Evolutionary conservation across 768 basidiomycete genomes (phyloP).

Genomic region (Xanthoconium stramineum): DNA sequence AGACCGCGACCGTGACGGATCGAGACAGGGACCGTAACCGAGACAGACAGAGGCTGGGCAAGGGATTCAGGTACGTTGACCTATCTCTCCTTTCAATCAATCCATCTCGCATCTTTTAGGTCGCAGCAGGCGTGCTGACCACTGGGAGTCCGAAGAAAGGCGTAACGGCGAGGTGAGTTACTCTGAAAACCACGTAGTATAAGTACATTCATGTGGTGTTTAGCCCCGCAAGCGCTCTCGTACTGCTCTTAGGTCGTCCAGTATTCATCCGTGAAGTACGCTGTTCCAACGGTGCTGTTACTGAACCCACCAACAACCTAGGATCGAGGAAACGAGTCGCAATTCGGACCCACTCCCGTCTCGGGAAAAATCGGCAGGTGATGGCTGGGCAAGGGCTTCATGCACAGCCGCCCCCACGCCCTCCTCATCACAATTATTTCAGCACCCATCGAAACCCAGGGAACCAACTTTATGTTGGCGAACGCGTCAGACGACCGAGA

Average conservation of each 20-base stretch:
- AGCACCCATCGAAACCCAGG: slow-evolving; percentile 60
- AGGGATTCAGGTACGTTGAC: slow-evolving; percentile 54
- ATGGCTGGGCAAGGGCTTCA: slow-evolving; percentile 89
- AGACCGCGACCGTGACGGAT: slow-evolving; percentile 38
- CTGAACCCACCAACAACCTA: slow-evolving; percentile 28
- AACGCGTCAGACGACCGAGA: slow-evolving; percentile 99
- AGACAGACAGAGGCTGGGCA: slow-evolving; percentile 34
- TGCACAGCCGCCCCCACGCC: slow-evolving; percentile 78
- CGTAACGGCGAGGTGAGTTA: slow-evolving; percentile 66
- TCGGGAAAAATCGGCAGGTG: slow-evolving; percentile 93
- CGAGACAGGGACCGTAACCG: slow-evolving; percentile 42
- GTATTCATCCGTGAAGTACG: slow-evolving; percentile 94
- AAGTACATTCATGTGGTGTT: not conserved
- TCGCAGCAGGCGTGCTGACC: slow-evolving; percentile 55
- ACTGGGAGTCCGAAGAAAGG: slow-evolving; percentile 83
- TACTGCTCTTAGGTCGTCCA: slow-evolving; percentile 84
- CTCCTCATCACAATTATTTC: slow-evolving; percentile 76
- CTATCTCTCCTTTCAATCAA: not conserved
- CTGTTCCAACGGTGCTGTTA: not conserved
- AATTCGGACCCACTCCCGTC: slow-evolving; percentile 95
- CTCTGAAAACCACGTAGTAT: not conserved
- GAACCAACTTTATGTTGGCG: slow-evolving; percentile 90
- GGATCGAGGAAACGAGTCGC: slow-evolving; percentile 96
- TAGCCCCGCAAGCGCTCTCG: slow-evolving; percentile 70
- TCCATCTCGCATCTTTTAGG: slow-evolving; percentile 25